Base-by-base conservation (phyloP, 139 green algal genomes). In the Picochlorum sp. region DNA sequence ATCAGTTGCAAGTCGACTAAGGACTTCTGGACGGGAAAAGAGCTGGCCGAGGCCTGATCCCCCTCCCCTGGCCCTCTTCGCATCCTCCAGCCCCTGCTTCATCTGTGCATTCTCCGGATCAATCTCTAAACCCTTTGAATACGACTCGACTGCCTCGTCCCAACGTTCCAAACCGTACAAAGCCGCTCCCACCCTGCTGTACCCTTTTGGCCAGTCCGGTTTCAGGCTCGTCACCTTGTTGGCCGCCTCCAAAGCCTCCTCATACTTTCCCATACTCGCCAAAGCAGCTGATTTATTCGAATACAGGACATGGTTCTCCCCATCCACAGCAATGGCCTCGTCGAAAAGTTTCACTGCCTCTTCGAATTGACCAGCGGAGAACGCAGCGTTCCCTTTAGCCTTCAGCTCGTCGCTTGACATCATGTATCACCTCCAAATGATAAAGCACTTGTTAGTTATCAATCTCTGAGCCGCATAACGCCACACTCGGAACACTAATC, bases 241-340 rank as follows among this genome's bases (percentile, higher is more conserved):
- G 4, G 88, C 94, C 65, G 97, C 93, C 13, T 73, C 72, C 34
- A 99, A 69, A 0, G 94, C 94, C 1, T 83, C 78, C 4, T 81
- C 49, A 59, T 89, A 99, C 4, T 80, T 28, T n/a, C 87, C 69
- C 15, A 96, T 64, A 66, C 82, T 91, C 0, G 84, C 85, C 11
- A 32, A 46, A 15, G 84, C 73, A 7, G 92, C 94, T 2, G 85
- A 95, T 10, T 91, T 76, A 76, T 99, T 99, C 78, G 79, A 92
- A 80, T 88, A 98, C 3, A 97, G 81, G 6, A 98, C 90, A 61
- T 98, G 92, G 72, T 98, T 98, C 30, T 8, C 72, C 4, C 84
- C 75, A 54, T 92, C 89, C 0, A 94, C 49, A 10, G 75, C 82
- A 13, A 97, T 95, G 2, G 83, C 90, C 28, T 87, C 46, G 1